phyloP scores from a whole-genome alignment of 1,139 yeast species.

The Yamadazyma buinensis region DNA sequence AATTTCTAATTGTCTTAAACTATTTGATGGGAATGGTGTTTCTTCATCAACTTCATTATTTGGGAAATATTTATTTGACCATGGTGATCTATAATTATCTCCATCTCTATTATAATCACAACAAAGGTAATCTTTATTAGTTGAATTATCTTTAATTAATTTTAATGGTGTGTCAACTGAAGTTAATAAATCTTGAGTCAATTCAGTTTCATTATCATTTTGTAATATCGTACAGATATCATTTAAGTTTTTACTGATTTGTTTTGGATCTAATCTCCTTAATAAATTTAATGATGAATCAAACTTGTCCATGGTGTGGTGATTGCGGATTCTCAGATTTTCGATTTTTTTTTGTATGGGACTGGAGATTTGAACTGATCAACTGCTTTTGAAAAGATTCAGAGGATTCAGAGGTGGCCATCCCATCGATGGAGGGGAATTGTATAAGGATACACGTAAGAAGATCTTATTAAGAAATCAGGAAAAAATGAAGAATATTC shows the following conservation, averaged over 20 bases:
- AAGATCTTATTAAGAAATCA: too few relatives aligned
- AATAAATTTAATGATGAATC: constrained; percentile 88
- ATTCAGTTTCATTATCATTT: constrained; percentile 30
- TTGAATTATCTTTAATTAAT: constrained; percentile 50
- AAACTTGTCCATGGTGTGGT: constrained; percentile 43
- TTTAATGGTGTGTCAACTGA: constrained; percentile 84
- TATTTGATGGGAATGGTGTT: constrained; percentile 63
- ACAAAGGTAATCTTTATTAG: constrained; percentile 69
- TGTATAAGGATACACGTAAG: too few relatives aligned
- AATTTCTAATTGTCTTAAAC: constrained; percentile 69
- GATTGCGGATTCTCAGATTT: too few relatives aligned
- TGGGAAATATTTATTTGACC: constrained; percentile 81
- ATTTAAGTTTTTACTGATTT: constrained; percentile 58
- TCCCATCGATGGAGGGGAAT: too few relatives aligned
- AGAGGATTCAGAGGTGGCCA: too few relatives aligned
- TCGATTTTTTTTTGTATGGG: too few relatives aligned
- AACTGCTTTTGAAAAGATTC: too few relatives aligned
- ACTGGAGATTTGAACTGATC: too few relatives aligned
- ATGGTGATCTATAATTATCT: constrained; percentile 89
- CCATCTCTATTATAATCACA: constrained; percentile 97
- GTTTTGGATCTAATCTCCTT: constrained; percentile 79
- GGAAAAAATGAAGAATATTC: too few relatives aligned
- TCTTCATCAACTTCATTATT: constrained; percentile 37
- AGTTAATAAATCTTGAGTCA: constrained; percentile 84
- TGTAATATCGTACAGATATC: constrained; percentile 74